Conservation (phyloP, 2,329 filamentous ascomycete species). For the Trichoderma sp. region DNA sequence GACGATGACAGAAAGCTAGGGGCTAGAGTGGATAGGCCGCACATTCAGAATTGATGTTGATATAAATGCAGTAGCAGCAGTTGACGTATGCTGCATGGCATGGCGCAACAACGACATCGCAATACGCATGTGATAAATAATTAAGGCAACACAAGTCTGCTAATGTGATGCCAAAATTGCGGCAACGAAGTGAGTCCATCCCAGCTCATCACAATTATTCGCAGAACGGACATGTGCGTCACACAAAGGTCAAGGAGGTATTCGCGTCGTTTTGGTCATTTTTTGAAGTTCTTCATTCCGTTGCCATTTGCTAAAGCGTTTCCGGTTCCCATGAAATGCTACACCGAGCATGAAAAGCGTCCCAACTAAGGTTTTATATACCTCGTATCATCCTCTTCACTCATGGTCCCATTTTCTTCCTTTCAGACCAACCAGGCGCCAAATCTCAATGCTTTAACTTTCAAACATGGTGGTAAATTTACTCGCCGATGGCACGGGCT, state of each 20-base stretch:
- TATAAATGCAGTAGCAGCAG: neutral
- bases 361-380: conserved; percentile 40
- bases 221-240: neutral
- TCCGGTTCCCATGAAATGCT: conserved; percentile 41
- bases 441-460: conserved; percentile 40
- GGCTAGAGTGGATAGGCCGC: neutral
- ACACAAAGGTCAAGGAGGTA: neutral
- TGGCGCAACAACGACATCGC: neutral
- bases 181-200: neutral
- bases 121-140: neutral
- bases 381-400: conserved; percentile 39
- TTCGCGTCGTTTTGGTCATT: conserved; percentile 26
- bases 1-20: neutral
- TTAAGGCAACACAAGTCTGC: too few relatives aligned
- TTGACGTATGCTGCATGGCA: neutral
- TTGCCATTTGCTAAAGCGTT: conserved; percentile 42
- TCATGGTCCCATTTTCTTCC: conserved; percentile 38
- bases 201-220: neutral
- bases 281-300: conserved; percentile 40
- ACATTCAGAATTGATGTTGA: neutral
- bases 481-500: conserved; percentile 63
- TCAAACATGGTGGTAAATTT: conserved; percentile 37
- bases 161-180: neutral
- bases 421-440: conserved; percentile 42
- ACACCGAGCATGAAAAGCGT: conserved; percentile 44